Evolutionary conservation across 768 basidiomycete species (phyloP).

Genomic region (Tremella fuciformis): DNA sequence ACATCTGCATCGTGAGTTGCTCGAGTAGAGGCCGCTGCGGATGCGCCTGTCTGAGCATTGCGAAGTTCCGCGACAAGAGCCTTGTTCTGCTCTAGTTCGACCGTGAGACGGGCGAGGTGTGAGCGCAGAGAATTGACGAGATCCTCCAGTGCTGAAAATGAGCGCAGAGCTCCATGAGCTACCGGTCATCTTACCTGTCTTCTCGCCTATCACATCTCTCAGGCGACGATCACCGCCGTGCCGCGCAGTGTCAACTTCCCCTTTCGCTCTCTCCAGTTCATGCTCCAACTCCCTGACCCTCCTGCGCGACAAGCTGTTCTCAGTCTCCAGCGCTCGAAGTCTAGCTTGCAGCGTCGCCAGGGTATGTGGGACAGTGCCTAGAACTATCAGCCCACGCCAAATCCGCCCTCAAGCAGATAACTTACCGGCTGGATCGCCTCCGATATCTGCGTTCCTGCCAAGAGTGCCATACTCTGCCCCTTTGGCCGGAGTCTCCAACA

Average conservation of each 20-base stretch:
- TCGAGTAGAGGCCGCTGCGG: constrained; percentile 1
- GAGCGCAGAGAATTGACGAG: constrained; percentile 69
- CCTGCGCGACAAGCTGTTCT: constrained; percentile 75
- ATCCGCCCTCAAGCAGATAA: neutral
- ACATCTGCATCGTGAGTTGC: constrained; percentile 12
- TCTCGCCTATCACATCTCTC: constrained; percentile 77
- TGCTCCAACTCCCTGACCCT: constrained; percentile 77
- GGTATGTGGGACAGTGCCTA: constrained; percentile 34
- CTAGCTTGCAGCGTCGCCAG: constrained; percentile 54
- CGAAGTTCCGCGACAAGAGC: constrained; percentile 58
- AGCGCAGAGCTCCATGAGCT: neutral
- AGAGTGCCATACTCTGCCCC: constrained; percentile 32
- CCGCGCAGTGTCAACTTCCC: constrained; percentile 58
- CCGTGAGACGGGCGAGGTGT: constrained; percentile 73
- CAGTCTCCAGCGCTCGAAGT: constrained; percentile 69
- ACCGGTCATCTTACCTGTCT: constrained; percentile 63
- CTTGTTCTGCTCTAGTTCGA: constrained; percentile 70
- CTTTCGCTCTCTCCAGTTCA: constrained; percentile 65
- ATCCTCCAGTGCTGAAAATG: constrained; percentile 67
- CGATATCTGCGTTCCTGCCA: constrained; percentile 41
- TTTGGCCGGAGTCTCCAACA: constrained; percentile 50
- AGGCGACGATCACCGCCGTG: constrained; percentile 59
- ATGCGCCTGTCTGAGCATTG: neutral
- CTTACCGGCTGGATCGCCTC: constrained; percentile 38
- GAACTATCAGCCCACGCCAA: neutral